A percentile compares a stretch with the other conserved stretches of the same genome.
Conservation (phyloP, 1,284 basidiomycete genomes). For the Austroboletus niveus region DNA sequence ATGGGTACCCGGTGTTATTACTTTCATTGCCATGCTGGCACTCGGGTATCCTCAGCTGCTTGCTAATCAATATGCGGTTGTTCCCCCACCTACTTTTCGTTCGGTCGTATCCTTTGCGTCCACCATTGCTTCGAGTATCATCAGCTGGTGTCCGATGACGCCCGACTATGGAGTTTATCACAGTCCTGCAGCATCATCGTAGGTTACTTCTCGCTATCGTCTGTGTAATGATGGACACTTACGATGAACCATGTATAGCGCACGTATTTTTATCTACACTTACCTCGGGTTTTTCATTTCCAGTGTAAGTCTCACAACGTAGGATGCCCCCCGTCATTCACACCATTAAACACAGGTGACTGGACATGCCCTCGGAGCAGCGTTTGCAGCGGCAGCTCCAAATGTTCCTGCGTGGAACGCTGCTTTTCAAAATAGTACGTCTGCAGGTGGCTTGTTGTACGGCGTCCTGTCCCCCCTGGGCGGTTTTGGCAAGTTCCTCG, state of each 20-base stretch:
- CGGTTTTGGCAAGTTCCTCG: slow-evolving; percentile 58
- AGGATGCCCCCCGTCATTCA: background rate
- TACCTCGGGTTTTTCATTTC: slow-evolving; percentile 65
- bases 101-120: slow-evolving; percentile 43
- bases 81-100: slow-evolving; percentile 31
- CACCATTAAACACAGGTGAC: slow-evolving; percentile 41
- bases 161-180: slow-evolving; percentile 65
- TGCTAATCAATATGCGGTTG: slow-evolving; percentile 28
- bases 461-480: slow-evolving; percentile 49
- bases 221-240: background rate
- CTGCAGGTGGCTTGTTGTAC: slow-evolving; percentile 56
- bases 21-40: slow-evolving; percentile 65
- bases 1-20: slow-evolving; percentile 67
- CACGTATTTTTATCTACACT: slow-evolving; percentile 57
- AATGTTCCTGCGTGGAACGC: slow-evolving; percentile 58
- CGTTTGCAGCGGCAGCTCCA: slow-evolving; percentile 55
- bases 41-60: slow-evolving; percentile 42
- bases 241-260: slow-evolving; percentile 28
- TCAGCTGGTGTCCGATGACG: slow-evolving; percentile 55
- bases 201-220: slow-evolving; percentile 10
- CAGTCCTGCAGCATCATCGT: slow-evolving; percentile 47
- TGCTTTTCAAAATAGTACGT: slow-evolving; percentile 53
- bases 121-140: slow-evolving; percentile 41
- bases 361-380: slow-evolving; percentile 63
- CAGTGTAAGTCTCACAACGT: slow-evolving; percentile 40